phyloP scores from a whole-genome alignment of 148 eudicot species.

The Cornus kousa region DNA sequence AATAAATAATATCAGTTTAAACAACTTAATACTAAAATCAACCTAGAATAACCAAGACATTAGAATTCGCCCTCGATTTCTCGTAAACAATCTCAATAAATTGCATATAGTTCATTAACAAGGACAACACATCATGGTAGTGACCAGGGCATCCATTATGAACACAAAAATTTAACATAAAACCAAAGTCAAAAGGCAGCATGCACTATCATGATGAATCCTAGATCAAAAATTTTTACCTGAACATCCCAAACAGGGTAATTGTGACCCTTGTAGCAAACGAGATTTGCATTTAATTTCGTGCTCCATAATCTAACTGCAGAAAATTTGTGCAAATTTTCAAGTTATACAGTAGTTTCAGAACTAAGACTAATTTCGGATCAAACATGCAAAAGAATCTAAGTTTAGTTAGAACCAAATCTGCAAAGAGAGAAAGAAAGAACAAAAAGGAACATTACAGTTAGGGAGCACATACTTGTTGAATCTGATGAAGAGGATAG shows the following conservation, averaged over 20 bases:
- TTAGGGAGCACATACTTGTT: conserved; percentile 53
- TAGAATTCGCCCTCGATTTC: neutral
- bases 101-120: neutral
- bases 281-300: conserved; percentile 89
- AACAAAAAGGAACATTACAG: conserved; percentile 11
- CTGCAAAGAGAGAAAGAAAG: neutral
- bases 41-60: neutral
- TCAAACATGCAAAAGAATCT: neutral
- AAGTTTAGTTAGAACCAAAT: neutral
- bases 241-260: conserved; percentile 99
- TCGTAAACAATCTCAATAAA: neutral
- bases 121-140: neutral
- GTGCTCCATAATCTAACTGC: conserved; percentile 98
- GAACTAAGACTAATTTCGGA: neutral
- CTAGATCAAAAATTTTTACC: conserved; percentile 38
- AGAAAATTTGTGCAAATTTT: conserved; percentile 18
- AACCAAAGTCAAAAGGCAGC: too few species aligned
- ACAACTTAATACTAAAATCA: neutral
- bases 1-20: neutral
- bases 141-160: too few species aligned
- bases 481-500: conserved; percentile 98
- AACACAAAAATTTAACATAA: too few species aligned
- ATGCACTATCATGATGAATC: neutral
- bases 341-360: neutral
- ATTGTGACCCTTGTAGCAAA: conserved; percentile 99